Base-by-base conservation (phyloP, 768 basidiomycete species). In the Leccinum barrowsii region DNA sequence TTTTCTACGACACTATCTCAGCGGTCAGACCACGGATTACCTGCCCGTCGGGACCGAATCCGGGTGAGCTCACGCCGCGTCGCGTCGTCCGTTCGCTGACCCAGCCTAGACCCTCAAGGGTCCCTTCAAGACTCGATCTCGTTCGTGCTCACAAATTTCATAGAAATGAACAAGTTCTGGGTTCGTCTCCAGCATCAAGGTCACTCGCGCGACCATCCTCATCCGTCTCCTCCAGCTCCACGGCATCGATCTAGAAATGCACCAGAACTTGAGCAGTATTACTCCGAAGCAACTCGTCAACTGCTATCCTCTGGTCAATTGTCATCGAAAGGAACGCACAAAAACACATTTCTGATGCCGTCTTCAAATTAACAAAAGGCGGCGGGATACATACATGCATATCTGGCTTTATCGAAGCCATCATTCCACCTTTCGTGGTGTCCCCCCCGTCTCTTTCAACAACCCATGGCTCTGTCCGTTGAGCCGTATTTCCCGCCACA, bases 131-230 rank as follows among this genome's bases (percentile, higher is more conserved):
- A 99, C 74, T 98, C 95, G 1, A 96, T 92, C 61, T 85, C 85
- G 3, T 98, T 98, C 70, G 94, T 98, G 42, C 81, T 99, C 59
- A 98, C 94, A 59, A 98, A 99, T 74, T 98, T 99, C 68, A 93
- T 99, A 70, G 97, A 99, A 71, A 99, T 98, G 96, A 99, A 98
- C 82, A 99, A 98, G 72, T 86, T 98, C 22, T 98, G 97, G 97
- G 97, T 99, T 3, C 91, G 97, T 42, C 81, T 98, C 11, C 97
- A 98, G 73, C 97, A 98, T 67, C 92, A 96, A 68, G 97, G 96
- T 0, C 95, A 98, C 68, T 97, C 94, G 1, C 85, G 94, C 50
- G 97, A 99, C 72, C 17, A 99, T 98, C 69, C 87, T 99, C 50
- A 97, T 99, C 61, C 86, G 97, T 2, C 80, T 98, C 48, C 91